Evolutionary conservation across 2,329 filamentous ascomycete genomes (phyloP).

Genomic region (Zymoseptoria passerinii): DNA sequence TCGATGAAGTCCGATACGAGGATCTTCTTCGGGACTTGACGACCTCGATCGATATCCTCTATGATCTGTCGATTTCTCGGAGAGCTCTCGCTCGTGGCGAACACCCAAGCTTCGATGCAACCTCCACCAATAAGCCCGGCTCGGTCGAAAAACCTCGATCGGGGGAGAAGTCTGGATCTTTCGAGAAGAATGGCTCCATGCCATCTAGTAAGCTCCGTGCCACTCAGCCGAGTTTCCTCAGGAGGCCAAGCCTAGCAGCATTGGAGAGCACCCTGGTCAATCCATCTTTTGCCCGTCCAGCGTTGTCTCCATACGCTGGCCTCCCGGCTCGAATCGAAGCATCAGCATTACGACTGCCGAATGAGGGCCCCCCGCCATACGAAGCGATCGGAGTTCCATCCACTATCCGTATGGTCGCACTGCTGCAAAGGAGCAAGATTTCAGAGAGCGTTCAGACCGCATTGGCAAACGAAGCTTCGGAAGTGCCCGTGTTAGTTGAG

Average conservation of each 20-base stretch:
- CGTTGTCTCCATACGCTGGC: slow-evolving; percentile 27
- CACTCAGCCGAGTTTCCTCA: slow-evolving; percentile 9
- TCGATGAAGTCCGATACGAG: slow-evolving; percentile 62
- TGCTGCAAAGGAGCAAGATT: slow-evolving; percentile 26
- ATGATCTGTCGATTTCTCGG: slow-evolving; percentile 63
- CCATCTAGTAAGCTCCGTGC: neutral
- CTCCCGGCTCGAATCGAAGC: slow-evolving; percentile 39
- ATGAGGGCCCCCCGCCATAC: slow-evolving; percentile 43
- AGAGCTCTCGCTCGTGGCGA: slow-evolving; percentile 35
- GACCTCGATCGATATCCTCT: slow-evolving; percentile 69
- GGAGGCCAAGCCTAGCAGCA: slow-evolving; percentile 26
- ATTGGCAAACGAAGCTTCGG: slow-evolving; percentile 29
- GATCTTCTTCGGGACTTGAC: slow-evolving; percentile 68
- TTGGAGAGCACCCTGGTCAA: slow-evolving; percentile 40
- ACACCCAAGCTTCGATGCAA: slow-evolving; percentile 26
- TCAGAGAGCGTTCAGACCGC: slow-evolving; percentile 24
- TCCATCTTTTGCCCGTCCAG: slow-evolving; percentile 22
- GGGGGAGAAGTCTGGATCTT: neutral
- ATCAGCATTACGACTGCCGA: slow-evolving; percentile 36
- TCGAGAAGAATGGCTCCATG: neutral
- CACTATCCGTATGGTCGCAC: slow-evolving; percentile 39
- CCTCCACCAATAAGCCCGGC: neutral
- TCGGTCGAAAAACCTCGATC: slow-evolving; percentile 1
- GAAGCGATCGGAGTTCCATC: slow-evolving; percentile 38
- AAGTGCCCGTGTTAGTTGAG: slow-evolving; percentile 58